Evolutionary conservation across 140 eudicot species (phyloP).

Genomic region (Erigeron philadelphicus): DNA sequence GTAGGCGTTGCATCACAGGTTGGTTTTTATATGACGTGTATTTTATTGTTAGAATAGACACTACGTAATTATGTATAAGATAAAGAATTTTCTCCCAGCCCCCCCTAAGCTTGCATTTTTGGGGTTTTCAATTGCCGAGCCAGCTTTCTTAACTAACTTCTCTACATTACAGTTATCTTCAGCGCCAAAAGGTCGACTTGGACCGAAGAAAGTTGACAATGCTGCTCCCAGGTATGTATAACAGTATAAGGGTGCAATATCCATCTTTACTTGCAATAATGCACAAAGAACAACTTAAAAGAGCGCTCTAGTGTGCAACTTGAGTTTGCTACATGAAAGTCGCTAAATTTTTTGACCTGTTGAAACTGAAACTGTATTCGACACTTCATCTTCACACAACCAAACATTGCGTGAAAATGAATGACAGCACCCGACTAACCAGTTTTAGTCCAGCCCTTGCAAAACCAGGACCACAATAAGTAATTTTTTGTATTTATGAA

Average conservation of each 20-base stretch:
- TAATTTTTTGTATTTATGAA: neutral
- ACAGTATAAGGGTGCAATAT: neutral
- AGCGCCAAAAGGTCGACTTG: slow-evolving; percentile 88
- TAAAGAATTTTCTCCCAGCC: no score
- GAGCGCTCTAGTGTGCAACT: neutral
- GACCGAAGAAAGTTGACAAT: slow-evolving; percentile 68
- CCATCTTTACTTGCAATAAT: neutral
- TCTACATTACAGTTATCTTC: slow-evolving; percentile 59
- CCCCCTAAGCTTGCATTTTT: no score
- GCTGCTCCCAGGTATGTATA: slow-evolving; percentile 69
- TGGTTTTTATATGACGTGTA: slow-evolving; percentile 26
- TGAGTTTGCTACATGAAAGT: neutral
- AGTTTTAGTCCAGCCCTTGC: neutral
- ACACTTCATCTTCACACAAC: neutral
- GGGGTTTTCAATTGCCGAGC: no score
- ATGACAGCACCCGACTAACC: neutral
- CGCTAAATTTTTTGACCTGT: neutral
- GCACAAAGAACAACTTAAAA: neutral
- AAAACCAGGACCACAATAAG: neutral
- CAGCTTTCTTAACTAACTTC: neutral
- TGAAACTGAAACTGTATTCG: neutral
- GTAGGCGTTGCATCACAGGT: slow-evolving; percentile 97
- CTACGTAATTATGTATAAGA: neutral
- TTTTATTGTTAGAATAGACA: slow-evolving; percentile 6
- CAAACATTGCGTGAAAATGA: neutral